Conservation (phyloP, 2,329 filamentous ascomycete species). For the Botrytis sinoallii region DNA sequence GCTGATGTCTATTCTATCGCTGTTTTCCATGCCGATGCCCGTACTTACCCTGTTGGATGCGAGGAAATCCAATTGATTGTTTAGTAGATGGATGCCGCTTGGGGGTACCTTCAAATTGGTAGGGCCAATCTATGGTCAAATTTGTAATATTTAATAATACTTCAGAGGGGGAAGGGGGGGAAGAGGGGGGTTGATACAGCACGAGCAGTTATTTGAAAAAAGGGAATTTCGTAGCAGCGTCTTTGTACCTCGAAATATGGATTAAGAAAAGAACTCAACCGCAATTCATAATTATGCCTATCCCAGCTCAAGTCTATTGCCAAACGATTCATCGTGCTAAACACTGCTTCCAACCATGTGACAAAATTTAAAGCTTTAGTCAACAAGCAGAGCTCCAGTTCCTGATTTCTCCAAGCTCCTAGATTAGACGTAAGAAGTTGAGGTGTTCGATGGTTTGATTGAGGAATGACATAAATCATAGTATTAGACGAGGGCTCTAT, state of each 20-base stretch:
- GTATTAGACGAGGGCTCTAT: too few species aligned
- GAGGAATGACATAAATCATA: too few species aligned
- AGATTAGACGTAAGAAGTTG: not conserved
- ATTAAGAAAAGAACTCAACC: too few species aligned
- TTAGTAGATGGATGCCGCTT: not conserved
- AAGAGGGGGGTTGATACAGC: not conserved
- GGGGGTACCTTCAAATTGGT: not conserved
- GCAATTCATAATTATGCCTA: too few species aligned
- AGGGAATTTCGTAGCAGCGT: not conserved
- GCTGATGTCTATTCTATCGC: not conserved
- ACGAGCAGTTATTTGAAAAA: not conserved
- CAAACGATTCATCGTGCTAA: not conserved
- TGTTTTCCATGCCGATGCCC: not conserved
- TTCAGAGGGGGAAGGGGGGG: not conserved
- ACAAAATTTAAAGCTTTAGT: not conserved
- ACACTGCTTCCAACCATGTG: not conserved
- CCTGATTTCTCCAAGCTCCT: not conserved
- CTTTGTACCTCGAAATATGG: too few species aligned
- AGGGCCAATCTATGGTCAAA: not conserved
- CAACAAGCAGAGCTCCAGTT: not conserved
- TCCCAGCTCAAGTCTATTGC: not conserved
- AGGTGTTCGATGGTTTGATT: not conserved
- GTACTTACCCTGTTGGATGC: not conserved
- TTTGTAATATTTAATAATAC: not conserved
- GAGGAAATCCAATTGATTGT: not conserved